Base-by-base conservation (phyloP, 805 yeast species). In the Sugiyamaella americana region DNA sequence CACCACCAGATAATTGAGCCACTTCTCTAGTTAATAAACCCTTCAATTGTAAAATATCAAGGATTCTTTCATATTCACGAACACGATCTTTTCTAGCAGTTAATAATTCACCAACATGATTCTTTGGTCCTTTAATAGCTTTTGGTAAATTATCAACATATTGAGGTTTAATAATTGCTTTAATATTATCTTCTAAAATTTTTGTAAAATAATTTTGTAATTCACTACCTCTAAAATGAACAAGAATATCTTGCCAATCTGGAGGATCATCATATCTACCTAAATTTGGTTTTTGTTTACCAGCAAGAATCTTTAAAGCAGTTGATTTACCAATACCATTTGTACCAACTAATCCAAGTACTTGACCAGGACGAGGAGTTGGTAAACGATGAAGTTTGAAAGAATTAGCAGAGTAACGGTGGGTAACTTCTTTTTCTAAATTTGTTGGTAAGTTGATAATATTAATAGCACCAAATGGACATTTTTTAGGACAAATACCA, bases 301-400 rank as follows among this genome's bases (percentile, higher is more conserved):
- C 98, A 16, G 97, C 95, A 57, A 93, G 77, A 62, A 93, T 89
- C 71, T 93, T 93, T 64, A 93, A 76, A 5, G 98, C 98, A 17
- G 98, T 93, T 10, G 95, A 85, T 66, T 93, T 93, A 61, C 98
- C 98, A 63, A 93, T 93, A 88, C 98, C 98, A 74, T 93, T 93
- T 51, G 97, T 87, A 61, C 98, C 98, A 43, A 93, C 98, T 57
- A 93, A 78, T 57, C 98, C 98, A 55, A 93, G 75, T 24, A 93
- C 98, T 71, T 93, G 98, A 51, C 98, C 98, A 2, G 98, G 98
- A 71, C 98, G 85, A 53, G 98, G 98, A 48, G 95, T 89, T 21
- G 98, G 98, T 61, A 93, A 75, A 68, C 98, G 79, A 68, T 93
- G 98, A 62, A 93, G 77, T 69, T 93, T 93, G 80, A 93, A 93